Conservation (phyloP, 2,329 filamentous ascomycete genomes). For the Sordariomycetes sp. region DNA sequence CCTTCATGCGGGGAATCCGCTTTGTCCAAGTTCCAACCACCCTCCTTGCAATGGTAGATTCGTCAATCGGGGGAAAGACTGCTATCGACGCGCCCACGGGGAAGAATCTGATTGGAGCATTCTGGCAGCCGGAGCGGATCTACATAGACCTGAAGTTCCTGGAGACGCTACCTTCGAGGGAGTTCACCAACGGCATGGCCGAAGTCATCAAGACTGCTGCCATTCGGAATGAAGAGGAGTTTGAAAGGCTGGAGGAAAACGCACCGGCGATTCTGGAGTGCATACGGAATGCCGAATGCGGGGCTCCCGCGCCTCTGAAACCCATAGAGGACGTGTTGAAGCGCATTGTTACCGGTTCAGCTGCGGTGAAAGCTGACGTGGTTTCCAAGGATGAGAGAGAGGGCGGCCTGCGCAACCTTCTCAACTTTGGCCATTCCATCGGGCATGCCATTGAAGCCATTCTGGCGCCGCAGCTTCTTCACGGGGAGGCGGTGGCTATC, state of each 20-base stretch:
- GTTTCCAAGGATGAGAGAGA: conserved; percentile 93
- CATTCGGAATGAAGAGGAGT: conserved; percentile 87
- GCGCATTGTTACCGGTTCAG: conserved; percentile 77
- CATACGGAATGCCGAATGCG: conserved; percentile 40
- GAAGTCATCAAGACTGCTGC: conserved; percentile 97
- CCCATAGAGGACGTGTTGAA: conserved; percentile 63
- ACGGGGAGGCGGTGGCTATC: conserved; percentile 92
- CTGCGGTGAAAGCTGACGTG: conserved; percentile 87
- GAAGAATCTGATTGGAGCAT: conserved; percentile 91
- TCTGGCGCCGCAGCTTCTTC: conserved; percentile 85
- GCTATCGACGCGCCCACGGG: conserved; percentile 93
- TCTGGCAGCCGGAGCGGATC: conserved; percentile 91
- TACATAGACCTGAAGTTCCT: conserved; percentile 92
- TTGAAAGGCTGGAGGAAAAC: conserved; percentile 72
- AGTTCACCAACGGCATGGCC: conserved; percentile 98
- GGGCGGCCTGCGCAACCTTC: conserved; percentile 81
- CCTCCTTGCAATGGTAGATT: conserved; percentile 93
- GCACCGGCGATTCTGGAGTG: conserved; percentile 66
- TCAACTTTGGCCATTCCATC: conserved; percentile 98
- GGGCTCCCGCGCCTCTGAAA: conserved; percentile 32
- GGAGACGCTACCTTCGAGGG: conserved; percentile 77
- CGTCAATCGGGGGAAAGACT: conserved; percentile 95
- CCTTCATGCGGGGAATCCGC: conserved; percentile 94
- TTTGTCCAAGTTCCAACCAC: conserved; percentile 97
- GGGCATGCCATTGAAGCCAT: conserved; percentile 95